Evolutionary conservation across 371 early-diverging fungal species (phyloP).

Genomic region (Syncephalastrum racemosum): DNA sequence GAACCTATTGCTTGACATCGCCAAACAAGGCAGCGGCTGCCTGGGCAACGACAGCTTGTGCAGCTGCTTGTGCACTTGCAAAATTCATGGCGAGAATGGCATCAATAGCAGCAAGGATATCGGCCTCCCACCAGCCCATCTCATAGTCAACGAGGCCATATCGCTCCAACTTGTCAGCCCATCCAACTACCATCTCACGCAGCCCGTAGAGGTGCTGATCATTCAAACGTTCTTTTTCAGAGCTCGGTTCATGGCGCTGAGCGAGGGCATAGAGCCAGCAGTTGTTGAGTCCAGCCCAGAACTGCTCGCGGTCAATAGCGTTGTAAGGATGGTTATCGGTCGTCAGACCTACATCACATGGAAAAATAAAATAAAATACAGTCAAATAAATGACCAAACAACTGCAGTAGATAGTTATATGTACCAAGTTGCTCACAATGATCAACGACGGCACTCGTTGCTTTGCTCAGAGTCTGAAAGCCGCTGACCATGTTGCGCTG

Average conservation of each 20-base stretch:
- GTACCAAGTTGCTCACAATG: slow-evolving; percentile 74
- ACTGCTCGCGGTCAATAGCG: slow-evolving; percentile 62
- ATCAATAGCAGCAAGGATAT: slow-evolving; percentile 74
- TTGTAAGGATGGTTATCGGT: slow-evolving; percentile 53
- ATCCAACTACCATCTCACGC: slow-evolving; percentile 61
- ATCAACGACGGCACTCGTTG: slow-evolving; percentile 70
- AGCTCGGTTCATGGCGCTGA: slow-evolving; percentile 57
- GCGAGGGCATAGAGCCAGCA: slow-evolving; percentile 79
- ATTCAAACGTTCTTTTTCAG: slow-evolving; percentile 55
- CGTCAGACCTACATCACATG: slow-evolving; percentile 46
- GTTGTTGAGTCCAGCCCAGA: slow-evolving; percentile 81
- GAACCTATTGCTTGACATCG: slow-evolving; percentile 23
- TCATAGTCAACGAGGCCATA: slow-evolving; percentile 86
- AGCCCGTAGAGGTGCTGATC: slow-evolving; percentile 66
- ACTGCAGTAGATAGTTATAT: slow-evolving; percentile 1
- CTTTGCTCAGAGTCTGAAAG: slow-evolving; percentile 69
- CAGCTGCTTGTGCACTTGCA: slow-evolving; percentile 50
- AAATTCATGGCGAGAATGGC: slow-evolving; percentile 52
- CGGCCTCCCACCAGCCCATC: slow-evolving; percentile 84
- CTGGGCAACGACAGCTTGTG: slow-evolving; percentile 48
- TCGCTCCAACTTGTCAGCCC: slow-evolving; percentile 75
- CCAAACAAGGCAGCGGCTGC: slow-evolving; percentile 48
- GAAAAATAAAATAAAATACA: neutral
- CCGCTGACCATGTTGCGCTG: slow-evolving; percentile 67
- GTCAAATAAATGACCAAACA: neutral